Evolutionary conservation across 768 basidiomycete genomes (phyloP), one percentile per base, ranked within the genome.

Genomic region (Mrakia frigida): DNA sequence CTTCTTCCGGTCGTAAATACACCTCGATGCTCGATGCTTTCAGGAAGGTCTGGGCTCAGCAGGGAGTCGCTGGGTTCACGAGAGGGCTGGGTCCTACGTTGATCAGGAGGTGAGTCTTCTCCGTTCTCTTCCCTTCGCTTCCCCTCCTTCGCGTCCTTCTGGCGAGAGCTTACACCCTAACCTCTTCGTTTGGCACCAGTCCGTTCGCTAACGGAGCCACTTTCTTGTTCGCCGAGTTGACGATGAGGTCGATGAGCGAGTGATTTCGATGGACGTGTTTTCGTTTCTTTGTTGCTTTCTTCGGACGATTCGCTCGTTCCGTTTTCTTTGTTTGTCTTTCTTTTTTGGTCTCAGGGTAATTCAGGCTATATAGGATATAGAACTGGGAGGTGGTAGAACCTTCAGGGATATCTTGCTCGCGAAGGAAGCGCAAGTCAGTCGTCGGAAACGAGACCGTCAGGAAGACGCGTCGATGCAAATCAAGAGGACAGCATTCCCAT

Each of bases 191-290:
- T 37, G 5, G 0, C 53, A 50, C 37, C 28, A 70, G 69, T 41
- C 95, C 94, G 0, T 96, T 97, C 81, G 95, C 95, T 16, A 98
- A 98, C 80, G 96, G 94, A 28, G 93, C 93, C 1, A 98, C 96
- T 0, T 98, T 98, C 87, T 88, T 96, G 75, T 94, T 93, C 0
- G 98, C 94, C 81, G 96, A 98, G 86, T 87, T 98, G 85, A 93
- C 92, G 61, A 93, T 89, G 84, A 87, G 94, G 69, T 82, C 81
- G 11, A 79, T 85, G 35, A 46, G 59, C 63, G 63, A 35, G 21
- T 65, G 16, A 50, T 50, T 50, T 14, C 46, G 46, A 21, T 14
- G 61, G 14, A 10, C 31, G 10, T 13, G 5, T 63, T 63, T 16
- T 21, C 25, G 35, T 9, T 65, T 13, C 18, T 35, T 16, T 65